Evolutionary conservation across 768 basidiomycete species (phyloP).

Genomic region (Cystobasidium onofrii): DNA sequence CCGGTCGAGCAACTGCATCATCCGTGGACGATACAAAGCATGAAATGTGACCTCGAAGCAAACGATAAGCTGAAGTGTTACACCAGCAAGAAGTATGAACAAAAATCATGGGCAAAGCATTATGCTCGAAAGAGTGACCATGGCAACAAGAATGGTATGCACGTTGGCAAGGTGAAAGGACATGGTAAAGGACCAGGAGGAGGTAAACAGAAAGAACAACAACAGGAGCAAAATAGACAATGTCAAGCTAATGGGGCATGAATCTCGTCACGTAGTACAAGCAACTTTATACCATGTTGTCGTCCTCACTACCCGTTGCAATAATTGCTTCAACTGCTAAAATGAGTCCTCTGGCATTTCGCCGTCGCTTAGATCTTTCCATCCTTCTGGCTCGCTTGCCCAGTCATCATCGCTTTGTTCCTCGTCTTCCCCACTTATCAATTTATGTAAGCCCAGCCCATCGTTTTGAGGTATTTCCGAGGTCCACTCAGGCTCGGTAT

Average conservation of each 20-base stretch:
- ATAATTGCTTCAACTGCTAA: background rate
- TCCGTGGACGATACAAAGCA: conserved; percentile 37
- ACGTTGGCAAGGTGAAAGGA: conserved; percentile 7
- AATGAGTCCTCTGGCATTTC: conserved; percentile 5
- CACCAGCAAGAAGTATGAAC: conserved; percentile 38
- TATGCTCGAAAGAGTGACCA: conserved; percentile 26
- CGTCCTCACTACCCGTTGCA: background rate
- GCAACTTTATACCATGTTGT: too few relatives aligned
- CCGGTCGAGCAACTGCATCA: conserved; percentile 25
- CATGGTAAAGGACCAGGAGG: background rate
- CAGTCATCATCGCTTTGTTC: conserved; percentile 24
- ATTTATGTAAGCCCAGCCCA: too few relatives aligned
- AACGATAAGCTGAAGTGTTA: conserved; percentile 29
- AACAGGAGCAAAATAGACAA: background rate
- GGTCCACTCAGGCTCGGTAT: background rate
- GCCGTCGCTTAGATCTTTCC: conserved; percentile 27
- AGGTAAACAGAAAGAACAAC: background rate
- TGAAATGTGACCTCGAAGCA: conserved; percentile 19
- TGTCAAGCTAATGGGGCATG: background rate
- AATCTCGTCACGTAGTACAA: background rate
- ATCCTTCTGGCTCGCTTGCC: conserved; percentile 27
- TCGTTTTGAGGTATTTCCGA: background rate
- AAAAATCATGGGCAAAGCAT: conserved; percentile 38
- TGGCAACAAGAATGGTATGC: background rate
- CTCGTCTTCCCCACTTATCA: background rate